Evolutionary conservation across 163 green algal species (phyloP).

Genomic region (Prototheca cutis): DNA sequence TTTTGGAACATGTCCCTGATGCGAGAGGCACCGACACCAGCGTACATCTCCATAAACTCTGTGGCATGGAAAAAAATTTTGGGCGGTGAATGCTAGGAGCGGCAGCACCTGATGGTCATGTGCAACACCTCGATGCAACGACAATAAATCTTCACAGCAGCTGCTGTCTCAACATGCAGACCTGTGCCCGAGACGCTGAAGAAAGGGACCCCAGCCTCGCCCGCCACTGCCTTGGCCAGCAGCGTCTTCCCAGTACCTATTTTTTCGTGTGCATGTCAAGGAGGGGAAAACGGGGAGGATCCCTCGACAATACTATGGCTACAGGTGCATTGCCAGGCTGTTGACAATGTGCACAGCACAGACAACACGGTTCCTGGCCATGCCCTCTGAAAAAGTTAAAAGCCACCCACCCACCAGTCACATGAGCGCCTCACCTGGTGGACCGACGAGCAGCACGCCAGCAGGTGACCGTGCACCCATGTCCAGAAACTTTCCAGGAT

Average conservation of each 20-base stretch:
- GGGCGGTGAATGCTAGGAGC: too few species aligned
- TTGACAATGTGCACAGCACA: too few species aligned
- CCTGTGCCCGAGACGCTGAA: slow-evolving; percentile 66
- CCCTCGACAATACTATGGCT: too few species aligned
- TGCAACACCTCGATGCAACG: too few species aligned
- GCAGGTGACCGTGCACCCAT: slow-evolving; percentile 73
- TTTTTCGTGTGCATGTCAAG: too few species aligned
- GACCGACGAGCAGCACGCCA: slow-evolving; percentile 83
- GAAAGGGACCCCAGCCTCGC: slow-evolving; percentile 89
- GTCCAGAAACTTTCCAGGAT: slow-evolving; percentile 61
- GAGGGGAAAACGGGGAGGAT: too few species aligned
- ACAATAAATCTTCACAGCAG: too few species aligned
- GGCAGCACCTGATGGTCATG: too few species aligned
- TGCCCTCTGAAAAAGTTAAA: too few species aligned
- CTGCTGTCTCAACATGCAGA: not conserved
- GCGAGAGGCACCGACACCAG: slow-evolving; percentile 67
- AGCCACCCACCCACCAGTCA: not conserved
- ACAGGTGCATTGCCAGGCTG: too few species aligned
- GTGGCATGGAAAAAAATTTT: too few species aligned
- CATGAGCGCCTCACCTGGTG: slow-evolving; percentile 40
- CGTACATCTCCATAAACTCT: slow-evolving; percentile 81
- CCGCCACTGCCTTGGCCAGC: slow-evolving; percentile 90
- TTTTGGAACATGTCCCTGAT: slow-evolving; percentile 74
- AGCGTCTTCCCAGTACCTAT: slow-evolving; percentile 89
- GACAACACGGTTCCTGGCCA: too few species aligned